Base-by-base conservation (phyloP, 768 basidiomycete species). In the Suillus placidus region DNA sequence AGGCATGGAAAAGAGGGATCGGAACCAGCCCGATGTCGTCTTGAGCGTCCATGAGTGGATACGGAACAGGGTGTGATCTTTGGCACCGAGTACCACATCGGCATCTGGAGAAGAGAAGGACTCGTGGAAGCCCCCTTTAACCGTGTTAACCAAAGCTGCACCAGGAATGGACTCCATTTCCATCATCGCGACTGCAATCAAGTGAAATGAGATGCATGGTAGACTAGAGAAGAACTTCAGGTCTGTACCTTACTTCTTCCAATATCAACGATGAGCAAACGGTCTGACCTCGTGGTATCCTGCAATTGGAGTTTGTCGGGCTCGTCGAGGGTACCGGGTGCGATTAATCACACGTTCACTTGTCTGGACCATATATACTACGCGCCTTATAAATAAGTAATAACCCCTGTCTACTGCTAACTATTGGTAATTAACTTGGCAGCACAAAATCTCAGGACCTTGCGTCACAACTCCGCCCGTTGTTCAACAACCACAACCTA, bases 21-120 rank as follows among this genome's bases (percentile, higher is more conserved):
- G 81, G 71, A 88, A 89, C 83, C 88, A 89, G 26, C 85, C 84
- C 5, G 88, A 89, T 0, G 88, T 88, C 20, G 83, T 85, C 70
- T 85, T 88, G 49, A 90, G 79, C 1, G 84, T 85, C 75, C 80
- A 84, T 0, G 85, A 83, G 64, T 89, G 88, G 18, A 89, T 80
- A 34, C 84, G 82, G 72, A 90, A 90, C 69, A 79, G 76, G 52
- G 82, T 76, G 34, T 83, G 82, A 62, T 84, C 80, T 62, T 83
- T 84, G 20, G 85, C 81, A 20, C 82, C 81, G 7, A 90, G 76
- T 9, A 88, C 76, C 26, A 87, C 78, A 63, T 90, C 87, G 20
- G 82, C 85, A 35, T 88, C 87, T 14, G 75, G 75, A 6, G 83
- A 83, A 49, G 80, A 77, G 71, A 89, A 89, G 4, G 78, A 73